These are phyloP conservation scores for Backusella mclennaniae DNA, from an alignment of 192 early-diverging fungal genomes.

Conservation along the genomic window DNA sequence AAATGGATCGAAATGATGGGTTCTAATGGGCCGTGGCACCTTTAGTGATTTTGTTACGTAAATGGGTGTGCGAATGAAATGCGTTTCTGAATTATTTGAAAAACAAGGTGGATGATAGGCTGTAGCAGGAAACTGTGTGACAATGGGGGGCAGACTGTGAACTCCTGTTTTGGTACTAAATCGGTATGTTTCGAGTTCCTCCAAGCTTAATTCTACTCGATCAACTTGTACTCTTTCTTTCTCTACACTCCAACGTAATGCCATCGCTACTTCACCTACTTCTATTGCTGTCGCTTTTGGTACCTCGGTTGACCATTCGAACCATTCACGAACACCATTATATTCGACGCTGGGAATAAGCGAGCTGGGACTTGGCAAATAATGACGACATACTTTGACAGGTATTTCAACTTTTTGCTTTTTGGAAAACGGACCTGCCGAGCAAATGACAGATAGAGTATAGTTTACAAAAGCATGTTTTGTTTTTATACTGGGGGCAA, in stretches of 20 bases:
- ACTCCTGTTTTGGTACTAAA: slow-evolving; percentile 22
- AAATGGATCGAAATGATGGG: slow-evolving; percentile 29
- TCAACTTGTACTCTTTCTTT: slow-evolving; percentile 32
- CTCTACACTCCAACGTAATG: slow-evolving; percentile 33
- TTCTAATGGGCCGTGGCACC: background rate
- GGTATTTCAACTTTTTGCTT: slow-evolving; percentile 22
- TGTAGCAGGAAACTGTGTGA: slow-evolving; percentile 25
- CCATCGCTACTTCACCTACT: slow-evolving; percentile 29
- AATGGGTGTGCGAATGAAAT: slow-evolving; percentile 36
- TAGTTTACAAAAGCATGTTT: slow-evolving; percentile 35
- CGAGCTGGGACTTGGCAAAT: slow-evolving; percentile 30
- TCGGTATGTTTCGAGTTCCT: slow-evolving; percentile 31
- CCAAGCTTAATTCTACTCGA: slow-evolving; percentile 24
- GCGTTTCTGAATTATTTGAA: slow-evolving; percentile 30
- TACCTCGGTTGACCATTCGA: slow-evolving; percentile 32
- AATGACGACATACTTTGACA: slow-evolving; percentile 30
- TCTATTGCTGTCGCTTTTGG: slow-evolving; percentile 36
- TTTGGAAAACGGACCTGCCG: slow-evolving; percentile 33
- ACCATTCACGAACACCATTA: slow-evolving; percentile 29
- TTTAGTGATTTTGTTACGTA: background rate
- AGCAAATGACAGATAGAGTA: slow-evolving; percentile 24
- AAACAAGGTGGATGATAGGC: slow-evolving; percentile 27
- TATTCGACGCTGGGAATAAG: slow-evolving; percentile 28
- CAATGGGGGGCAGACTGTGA: slow-evolving; percentile 21
- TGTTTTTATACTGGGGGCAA: slow-evolving; percentile 30